Evolutionary conservation across 73 alveolate genomes (phyloP), one percentile per base, ranked within the genome.

Genomic region (Symbiodinium natans): DNA sequence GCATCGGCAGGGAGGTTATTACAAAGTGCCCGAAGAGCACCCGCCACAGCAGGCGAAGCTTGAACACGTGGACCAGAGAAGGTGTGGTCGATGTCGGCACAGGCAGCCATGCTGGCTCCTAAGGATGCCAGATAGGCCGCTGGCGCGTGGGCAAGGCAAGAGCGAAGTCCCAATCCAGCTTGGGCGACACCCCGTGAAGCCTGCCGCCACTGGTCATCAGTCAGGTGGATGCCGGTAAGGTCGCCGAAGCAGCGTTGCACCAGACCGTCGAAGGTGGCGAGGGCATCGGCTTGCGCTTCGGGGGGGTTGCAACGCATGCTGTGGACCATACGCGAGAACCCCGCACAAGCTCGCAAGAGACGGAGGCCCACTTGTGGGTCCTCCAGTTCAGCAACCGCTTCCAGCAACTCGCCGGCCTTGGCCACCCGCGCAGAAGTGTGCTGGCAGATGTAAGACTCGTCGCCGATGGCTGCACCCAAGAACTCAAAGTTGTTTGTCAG

Each of bases 271-370:
- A 83, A 83, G 25, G 19, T 1, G 29, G 3, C 39, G 29, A 83
- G 41, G 29, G 92, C 41, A 11, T 15, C 71, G 9, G 5, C 25
- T 0, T 83, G 92, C 41, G n/a, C 31, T 4, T 34, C 40, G 1
- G 92, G 74, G 9, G 42, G 92, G 41, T 4, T 23, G 71, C 92
- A 83, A 27, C 74, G 92, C 74, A 83, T 41, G 73, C 74, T 23
- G 92, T 41, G 74, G 74, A 40, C 74, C 0, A 83, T 3, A 4
- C 74, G 71, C 40, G 92, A 68, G 21, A 17, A 38, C 40, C 92
- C 92, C n/a, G n/a, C n/a, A n/a, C n/a, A n/a, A n/a, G n/a, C n/a
- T n/a, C n/a, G n/a, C n/a, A n/a, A n/a, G n/a, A n/a, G n/a, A n/a
- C n/a, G n/a, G n/a, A n/a, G n/a, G n/a, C n/a, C n/a, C n/a, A n/a